Evolutionary conservation across 148 eudicot species (phyloP).

Genomic region (Cornus suecica): DNA sequence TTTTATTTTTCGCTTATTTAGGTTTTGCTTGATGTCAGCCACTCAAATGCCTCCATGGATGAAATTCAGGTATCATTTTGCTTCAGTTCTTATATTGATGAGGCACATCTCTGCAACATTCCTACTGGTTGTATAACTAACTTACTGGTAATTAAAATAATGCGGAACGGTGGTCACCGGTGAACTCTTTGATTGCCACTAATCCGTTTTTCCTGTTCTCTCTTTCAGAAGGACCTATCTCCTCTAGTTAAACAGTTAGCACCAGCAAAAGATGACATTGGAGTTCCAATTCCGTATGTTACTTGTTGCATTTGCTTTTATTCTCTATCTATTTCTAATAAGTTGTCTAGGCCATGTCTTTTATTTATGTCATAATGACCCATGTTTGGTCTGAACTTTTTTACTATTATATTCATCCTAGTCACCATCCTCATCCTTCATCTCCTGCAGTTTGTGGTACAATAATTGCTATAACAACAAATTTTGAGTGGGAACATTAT

Average conservation of each 20-base stretch:
- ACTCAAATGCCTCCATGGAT: conserved; percentile 57
- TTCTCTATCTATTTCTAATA: neutral
- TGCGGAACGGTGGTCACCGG: no score
- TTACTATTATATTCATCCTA: neutral
- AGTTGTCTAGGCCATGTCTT: neutral
- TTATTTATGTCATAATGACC: no score
- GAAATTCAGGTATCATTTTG: conserved; percentile 65
- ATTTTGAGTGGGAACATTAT: no score
- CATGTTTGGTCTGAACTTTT: no score
- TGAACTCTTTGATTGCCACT: no score
- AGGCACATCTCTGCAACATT: neutral
- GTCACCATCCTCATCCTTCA: neutral
- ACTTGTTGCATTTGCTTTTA: neutral
- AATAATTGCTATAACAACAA: neutral
- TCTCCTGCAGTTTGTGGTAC: neutral
- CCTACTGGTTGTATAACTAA: neutral
- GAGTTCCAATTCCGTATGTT: conserved; percentile 84
- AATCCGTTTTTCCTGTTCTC: conserved; percentile 5
- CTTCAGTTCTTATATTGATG: neutral
- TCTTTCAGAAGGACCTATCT: conserved; percentile 83
- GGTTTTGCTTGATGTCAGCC: conserved; percentile 77
- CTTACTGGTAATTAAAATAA: conserved; percentile 8
- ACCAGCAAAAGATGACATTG: conserved; percentile 48
- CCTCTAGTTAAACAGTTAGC: conserved; percentile 80
- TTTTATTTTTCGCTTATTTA: conserved; percentile 23